Evolutionary conservation across 176 grass and related monocot genomes (phyloP).

Genomic region (Cymbopogon citratus): DNA sequence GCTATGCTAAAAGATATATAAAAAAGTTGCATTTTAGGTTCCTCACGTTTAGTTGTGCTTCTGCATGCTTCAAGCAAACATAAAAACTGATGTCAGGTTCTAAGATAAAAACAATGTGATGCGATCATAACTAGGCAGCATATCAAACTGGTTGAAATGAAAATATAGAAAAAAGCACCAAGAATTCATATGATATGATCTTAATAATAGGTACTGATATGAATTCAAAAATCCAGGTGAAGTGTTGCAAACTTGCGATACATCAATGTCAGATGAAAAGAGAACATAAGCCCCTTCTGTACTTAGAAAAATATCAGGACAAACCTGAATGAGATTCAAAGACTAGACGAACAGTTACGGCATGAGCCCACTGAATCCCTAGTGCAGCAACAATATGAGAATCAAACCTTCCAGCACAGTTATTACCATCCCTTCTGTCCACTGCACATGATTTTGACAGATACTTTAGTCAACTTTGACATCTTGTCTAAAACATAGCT

Average conservation of each 20-base stretch:
- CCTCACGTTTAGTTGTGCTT: background rate
- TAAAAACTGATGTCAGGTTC: constrained; percentile 9
- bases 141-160: background rate
- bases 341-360: constrained; percentile 78
- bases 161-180: background rate
- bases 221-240: background rate
- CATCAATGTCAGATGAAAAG: background rate
- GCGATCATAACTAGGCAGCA: background rate
- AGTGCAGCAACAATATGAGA: constrained; percentile 88
- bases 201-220: constrained; percentile 1
- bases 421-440: constrained; percentile 28
- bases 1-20: background rate
- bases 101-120: background rate
- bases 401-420: constrained; percentile 44
- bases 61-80: background rate
- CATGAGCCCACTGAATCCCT: constrained; percentile 92
- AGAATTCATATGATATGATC: background rate
- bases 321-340: constrained; percentile 96
- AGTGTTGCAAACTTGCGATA: background rate
- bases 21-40: constrained; percentile 15
- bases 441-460: constrained; percentile 45
- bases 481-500: background rate
- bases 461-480: constrained; percentile 4
- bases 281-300: background rate
- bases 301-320: background rate